Percentiles rank a stretch among this genome's conserved stretches.
Conservation (phyloP, 2,329 filamentous ascomycete genomes). For the Immersiporthe knoxdaviesiana region DNA sequence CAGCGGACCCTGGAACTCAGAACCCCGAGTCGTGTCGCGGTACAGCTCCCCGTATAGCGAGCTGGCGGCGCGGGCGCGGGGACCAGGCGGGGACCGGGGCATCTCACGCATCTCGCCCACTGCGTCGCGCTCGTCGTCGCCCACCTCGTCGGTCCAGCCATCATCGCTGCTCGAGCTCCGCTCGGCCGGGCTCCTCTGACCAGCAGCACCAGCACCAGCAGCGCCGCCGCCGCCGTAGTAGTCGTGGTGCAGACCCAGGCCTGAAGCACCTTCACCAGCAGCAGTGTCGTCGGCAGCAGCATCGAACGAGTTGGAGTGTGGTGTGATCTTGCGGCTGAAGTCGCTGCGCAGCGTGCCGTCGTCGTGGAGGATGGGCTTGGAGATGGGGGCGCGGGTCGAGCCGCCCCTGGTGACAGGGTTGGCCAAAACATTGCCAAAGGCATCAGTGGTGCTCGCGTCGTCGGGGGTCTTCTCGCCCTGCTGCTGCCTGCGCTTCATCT, state of each 20-base stretch:
- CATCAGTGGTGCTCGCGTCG: constrained; percentile 35
- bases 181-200: constrained; percentile 13
- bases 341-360: constrained; percentile 51
- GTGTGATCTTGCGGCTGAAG: constrained; percentile 50
- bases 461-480: constrained; percentile 24
- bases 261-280: constrained; percentile 11
- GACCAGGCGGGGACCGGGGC: constrained; percentile 27
- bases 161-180: constrained; percentile 1
- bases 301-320: constrained; percentile 28
- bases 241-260: constrained; percentile 17
- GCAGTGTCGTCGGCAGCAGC: constrained; percentile 13
- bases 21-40: constrained; percentile 21
- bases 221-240: not conserved
- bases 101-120: constrained; percentile 28
- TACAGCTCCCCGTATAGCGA: constrained; percentile 29
- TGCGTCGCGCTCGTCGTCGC: constrained; percentile 27
- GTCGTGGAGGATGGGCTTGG: constrained; percentile 55
- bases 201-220: not conserved
- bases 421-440: constrained; percentile 57
- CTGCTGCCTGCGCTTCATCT: constrained; percentile 32
- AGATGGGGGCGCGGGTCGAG: constrained; percentile 45
- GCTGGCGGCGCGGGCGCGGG: constrained; percentile 27
- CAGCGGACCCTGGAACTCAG: constrained; percentile 23
- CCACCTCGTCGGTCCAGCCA: constrained; percentile 21
- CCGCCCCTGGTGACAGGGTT: constrained; percentile 49